phyloP scores from a whole-genome alignment of 495 filamentous ascomycete genomes.

The Lophiotrema nucula region DNA sequence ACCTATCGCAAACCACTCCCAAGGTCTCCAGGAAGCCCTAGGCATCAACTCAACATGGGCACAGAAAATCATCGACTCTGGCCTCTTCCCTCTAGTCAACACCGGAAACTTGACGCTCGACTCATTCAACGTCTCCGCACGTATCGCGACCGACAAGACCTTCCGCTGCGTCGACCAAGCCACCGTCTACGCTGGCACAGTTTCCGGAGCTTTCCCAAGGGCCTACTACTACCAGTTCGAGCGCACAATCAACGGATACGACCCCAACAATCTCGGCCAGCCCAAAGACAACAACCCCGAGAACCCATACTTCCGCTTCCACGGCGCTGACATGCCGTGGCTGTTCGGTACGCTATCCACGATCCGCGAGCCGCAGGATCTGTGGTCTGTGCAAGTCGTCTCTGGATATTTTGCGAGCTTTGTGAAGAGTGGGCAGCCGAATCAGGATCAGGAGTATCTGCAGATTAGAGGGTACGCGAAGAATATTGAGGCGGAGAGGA shows the following conservation, averaged over 20 bases:
- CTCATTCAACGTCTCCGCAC: slow-evolving; percentile 46
- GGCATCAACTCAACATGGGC: slow-evolving; percentile 42
- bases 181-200: slow-evolving; percentile 43
- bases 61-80: slow-evolving; percentile 43
- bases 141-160: slow-evolving; percentile 46
- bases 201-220: slow-evolving; percentile 38
- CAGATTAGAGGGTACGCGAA: slow-evolving; percentile 39
- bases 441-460: slow-evolving; percentile 37
- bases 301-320: slow-evolving; percentile 29
- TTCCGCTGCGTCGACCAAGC: slow-evolving; percentile 51
- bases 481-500: slow-evolving; percentile 31
- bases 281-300: slow-evolving; percentile 19
- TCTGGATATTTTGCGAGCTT: slow-evolving; percentile 41
- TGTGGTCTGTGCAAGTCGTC: slow-evolving; percentile 34
- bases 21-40: slow-evolving; percentile 41
- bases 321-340: slow-evolving; percentile 36
- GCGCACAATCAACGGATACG: slow-evolving; percentile 41
- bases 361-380: slow-evolving; percentile 34
- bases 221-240: slow-evolving; percentile 51
- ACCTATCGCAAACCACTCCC: slow-evolving; percentile 35
- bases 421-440: slow-evolving; percentile 37
- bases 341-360: slow-evolving; percentile 37
- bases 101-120: slow-evolving; percentile 48
- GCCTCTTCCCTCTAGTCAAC: slow-evolving; percentile 44
- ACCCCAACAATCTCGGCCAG: slow-evolving; percentile 45